phyloP scores from a whole-genome alignment of 257 asterid genomes.

The Solanum corneliomulleri region DNA sequence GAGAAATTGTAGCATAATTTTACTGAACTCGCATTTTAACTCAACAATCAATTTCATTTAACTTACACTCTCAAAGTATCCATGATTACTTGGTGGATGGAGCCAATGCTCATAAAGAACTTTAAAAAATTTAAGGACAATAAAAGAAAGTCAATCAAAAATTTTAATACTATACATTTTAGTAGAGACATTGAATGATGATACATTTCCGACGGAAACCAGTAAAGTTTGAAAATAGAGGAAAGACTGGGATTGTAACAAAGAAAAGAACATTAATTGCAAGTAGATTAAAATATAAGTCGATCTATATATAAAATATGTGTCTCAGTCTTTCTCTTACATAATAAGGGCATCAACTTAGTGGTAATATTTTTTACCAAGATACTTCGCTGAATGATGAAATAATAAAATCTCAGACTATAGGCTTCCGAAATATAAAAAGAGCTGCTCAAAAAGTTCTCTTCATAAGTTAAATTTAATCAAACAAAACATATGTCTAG shows the following conservation, averaged over 20 bases:
- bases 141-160: neutral
- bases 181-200: neutral
- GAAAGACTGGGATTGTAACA: neutral
- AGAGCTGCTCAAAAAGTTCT: too few relatives aligned
- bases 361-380: neutral
- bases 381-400: neutral
- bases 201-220: constrained; percentile 12
- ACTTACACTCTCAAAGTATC: constrained; percentile 40
- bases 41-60: neutral
- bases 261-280: neutral
- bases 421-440: too few relatives aligned
- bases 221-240: neutral
- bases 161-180: neutral
- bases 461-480: too few relatives aligned
- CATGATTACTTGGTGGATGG: neutral
- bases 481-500: too few relatives aligned
- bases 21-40: neutral
- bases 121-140: neutral
- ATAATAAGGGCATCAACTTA: neutral
- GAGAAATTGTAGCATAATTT: too few relatives aligned
- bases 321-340: neutral
- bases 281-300: neutral
- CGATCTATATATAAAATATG: neutral
- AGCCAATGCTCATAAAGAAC: constrained; percentile 13
- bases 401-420: neutral